These are phyloP conservation scores for Penicillium coffeae DNA, from an alignment of 495 filamentous ascomycete genomes.

Conservation along the genomic window DNA sequence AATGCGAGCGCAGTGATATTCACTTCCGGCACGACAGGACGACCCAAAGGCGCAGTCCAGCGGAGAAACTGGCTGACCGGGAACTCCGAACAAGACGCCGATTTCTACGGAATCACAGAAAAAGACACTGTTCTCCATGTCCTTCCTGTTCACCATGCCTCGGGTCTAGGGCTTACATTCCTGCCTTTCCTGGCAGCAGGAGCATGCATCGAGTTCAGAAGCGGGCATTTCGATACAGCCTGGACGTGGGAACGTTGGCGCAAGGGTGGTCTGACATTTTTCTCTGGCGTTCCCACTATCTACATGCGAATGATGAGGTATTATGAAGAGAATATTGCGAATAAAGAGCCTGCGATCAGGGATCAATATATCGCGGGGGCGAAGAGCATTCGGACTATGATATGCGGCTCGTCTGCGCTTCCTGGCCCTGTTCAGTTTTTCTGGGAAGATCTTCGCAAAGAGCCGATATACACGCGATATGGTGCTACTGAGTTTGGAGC, in stretches of 20 bases:
- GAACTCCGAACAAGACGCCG: conserved; percentile 25
- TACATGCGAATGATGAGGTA: conserved; percentile 49
- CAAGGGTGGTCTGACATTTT: conserved; percentile 39
- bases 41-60: conserved; percentile 45
- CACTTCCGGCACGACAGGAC: conserved; percentile 44
- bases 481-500: conserved; percentile 48
- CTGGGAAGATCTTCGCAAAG: conserved; percentile 38
- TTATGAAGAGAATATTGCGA: conserved; percentile 32
- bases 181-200: conserved; percentile 43
- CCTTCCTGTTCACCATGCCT: conserved; percentile 48
- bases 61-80: conserved; percentile 26
- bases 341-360: conserved; percentile 16
- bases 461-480: conserved; percentile 42
- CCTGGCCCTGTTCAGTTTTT: conserved; percentile 44
- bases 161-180: conserved; percentile 44
- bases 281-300: conserved; percentile 49
- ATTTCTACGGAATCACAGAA: conserved; percentile 24
- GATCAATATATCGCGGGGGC: conserved; percentile 37
- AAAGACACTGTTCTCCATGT: conserved; percentile 32
- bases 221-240: conserved; percentile 39
- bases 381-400: conserved; percentile 33
- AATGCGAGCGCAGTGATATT: conserved; percentile 31
- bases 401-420: conserved; percentile 46
- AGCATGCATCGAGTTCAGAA: conserved; percentile 43
- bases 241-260: conserved; percentile 52